These are phyloP conservation scores for Pichia sp. DNA, from an alignment of 1,139 yeast species.

Conservation along the genomic window DNA sequence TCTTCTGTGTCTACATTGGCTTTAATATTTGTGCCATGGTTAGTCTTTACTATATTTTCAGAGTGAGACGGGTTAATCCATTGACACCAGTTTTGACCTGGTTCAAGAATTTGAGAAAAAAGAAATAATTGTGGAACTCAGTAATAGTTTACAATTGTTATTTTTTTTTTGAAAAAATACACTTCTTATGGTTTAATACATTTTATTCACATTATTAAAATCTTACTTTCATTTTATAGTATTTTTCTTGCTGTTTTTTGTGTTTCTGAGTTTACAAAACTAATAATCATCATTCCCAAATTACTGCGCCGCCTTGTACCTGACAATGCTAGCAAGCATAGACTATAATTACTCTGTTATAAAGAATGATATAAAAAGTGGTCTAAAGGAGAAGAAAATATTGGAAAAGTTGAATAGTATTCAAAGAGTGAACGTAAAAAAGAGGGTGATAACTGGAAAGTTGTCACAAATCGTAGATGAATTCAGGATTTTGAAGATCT, in stretches of 20 bases:
- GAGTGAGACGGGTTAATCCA: conserved; percentile 15
- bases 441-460: not conserved
- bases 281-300: too few species aligned
- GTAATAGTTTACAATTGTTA: not conserved
- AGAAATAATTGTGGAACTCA: not conserved
- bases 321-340: too few species aligned
- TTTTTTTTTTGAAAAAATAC: too few species aligned
- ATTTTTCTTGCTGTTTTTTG: too few species aligned
- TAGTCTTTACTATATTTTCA: conserved; percentile 17
- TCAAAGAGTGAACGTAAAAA: not conserved
- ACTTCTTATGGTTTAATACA: too few species aligned
- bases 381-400: not conserved
- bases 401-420: not conserved
- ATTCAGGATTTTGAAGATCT: conserved; percentile 44
- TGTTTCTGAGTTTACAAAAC: too few species aligned
- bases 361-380: too few species aligned
- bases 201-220: too few species aligned
- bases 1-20: conserved; percentile 52
- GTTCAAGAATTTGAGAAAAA: not conserved
- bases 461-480: conserved; percentile 34
- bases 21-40: conserved; percentile 40
- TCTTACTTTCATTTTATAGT: too few species aligned
- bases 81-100: conserved; percentile 1
- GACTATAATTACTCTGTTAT: too few species aligned
- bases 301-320: too few species aligned